These are phyloP conservation scores for Elasticomyces elasticus DNA, from an alignment of 495 filamentous ascomycete species.

Conservation along the genomic window DNA sequence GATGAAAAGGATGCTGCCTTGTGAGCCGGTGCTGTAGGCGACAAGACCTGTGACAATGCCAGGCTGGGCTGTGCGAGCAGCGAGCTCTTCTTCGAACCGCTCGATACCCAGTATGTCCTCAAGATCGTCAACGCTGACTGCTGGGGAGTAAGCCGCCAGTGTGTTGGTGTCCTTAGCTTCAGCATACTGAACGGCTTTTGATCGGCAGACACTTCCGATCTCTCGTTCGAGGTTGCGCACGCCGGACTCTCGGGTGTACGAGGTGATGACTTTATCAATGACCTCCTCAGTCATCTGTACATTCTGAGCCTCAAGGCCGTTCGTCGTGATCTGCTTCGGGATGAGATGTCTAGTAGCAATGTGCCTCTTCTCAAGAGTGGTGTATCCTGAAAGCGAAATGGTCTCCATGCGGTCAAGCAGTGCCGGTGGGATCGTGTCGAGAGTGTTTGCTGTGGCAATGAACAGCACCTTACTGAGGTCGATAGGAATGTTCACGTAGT, in stretches of 20 bases:
- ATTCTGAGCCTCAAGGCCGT: conserved; percentile 67
- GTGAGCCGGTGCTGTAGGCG: conserved; percentile 86
- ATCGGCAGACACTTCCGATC: conserved; percentile 84
- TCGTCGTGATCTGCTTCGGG: conserved; percentile 77
- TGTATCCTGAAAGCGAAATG: conserved; percentile 86
- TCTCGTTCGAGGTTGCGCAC: conserved; percentile 95
- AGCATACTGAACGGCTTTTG: conserved; percentile 89
- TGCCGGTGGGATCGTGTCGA: conserved; percentile 89
- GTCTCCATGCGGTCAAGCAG: conserved; percentile 97
- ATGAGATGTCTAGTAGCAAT: conserved; percentile 90
- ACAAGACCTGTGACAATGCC: conserved; percentile 96
- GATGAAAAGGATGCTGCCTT: conserved; percentile 96
- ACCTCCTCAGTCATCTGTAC: conserved; percentile 70
- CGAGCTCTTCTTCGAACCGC: conserved; percentile 90
- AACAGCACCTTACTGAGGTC: conserved; percentile 95
- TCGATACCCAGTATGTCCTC: conserved; percentile 90
- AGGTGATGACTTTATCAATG: conserved; percentile 85
- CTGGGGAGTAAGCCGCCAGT: conserved; percentile 61
- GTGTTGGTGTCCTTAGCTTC: conserved; percentile 72
- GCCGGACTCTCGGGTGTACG: conserved; percentile 95
- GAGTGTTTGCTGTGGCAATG: conserved; percentile 94
- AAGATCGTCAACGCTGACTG: conserved; percentile 65
- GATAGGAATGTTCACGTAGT: conserved; percentile 93
- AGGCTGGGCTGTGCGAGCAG: conserved; percentile 75
- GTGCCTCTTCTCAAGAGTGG: conserved; percentile 93